Evolutionary conservation across 371 early-diverging fungal genomes (phyloP).

Genomic region (Rhizopus stolonifer): DNA sequence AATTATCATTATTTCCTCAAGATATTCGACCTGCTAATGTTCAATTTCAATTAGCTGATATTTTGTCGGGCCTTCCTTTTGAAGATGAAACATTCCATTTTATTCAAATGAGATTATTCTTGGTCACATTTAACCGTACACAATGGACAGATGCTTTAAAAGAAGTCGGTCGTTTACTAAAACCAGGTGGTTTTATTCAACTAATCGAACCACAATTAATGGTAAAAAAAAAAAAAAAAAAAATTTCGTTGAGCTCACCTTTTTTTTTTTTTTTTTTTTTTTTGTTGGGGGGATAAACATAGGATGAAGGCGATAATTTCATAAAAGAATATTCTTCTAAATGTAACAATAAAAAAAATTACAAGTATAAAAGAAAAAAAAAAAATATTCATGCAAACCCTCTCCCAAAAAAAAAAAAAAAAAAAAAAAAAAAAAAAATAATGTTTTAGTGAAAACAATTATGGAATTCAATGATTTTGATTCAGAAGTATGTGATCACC

Average conservation of each 20-base stretch:
- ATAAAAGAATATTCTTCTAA: background rate
- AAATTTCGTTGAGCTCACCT: background rate
- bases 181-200: constrained; percentile 50
- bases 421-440: too few species aligned
- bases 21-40: constrained; percentile 46
- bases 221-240: constrained; percentile 9
- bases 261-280: too few species aligned
- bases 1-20: constrained; percentile 42
- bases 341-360: background rate
- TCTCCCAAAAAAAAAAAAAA: too few species aligned
- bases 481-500: background rate
- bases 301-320: background rate
- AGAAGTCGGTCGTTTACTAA: constrained; percentile 35
- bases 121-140: constrained; percentile 15
- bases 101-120: constrained; percentile 45
- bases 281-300: too few species aligned
- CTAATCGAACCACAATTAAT: constrained; percentile 31
- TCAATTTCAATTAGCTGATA: constrained; percentile 40
- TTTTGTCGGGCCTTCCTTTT: constrained; percentile 39
- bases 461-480: constrained; percentile 1
- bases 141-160: constrained; percentile 20
- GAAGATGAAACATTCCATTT: constrained; percentile 51
- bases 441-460: background rate
- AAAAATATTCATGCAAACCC: background rate
- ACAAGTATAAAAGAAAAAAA: background rate